These are phyloP conservation scores for Phytophthora uliginosa DNA, from an alignment of 352 stramenopile species.

Conservation along the genomic window DNA sequence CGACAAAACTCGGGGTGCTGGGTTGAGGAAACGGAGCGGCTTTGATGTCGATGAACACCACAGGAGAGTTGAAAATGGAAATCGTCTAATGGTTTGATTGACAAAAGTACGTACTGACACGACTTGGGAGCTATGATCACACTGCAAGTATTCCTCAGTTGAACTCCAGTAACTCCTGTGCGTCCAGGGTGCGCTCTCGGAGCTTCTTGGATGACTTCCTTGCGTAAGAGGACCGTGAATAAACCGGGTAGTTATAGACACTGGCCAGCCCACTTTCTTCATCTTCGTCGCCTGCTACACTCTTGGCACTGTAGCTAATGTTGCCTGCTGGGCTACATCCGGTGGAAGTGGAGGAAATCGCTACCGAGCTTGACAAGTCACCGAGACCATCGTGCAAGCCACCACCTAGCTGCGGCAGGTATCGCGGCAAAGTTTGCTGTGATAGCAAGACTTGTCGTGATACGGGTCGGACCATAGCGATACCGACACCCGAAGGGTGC, in stretches of 20 bases:
- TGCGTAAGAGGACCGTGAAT: constrained; percentile 41
- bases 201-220: constrained; percentile 67
- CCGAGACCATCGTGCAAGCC: constrained; percentile 26
- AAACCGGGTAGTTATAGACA: constrained; percentile 76
- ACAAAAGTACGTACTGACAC: constrained; percentile 25
- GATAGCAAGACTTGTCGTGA: constrained; percentile 52
- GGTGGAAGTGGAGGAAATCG: constrained; percentile 19
- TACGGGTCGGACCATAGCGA: constrained; percentile 53
- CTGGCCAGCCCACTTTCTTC: constrained; percentile 26
- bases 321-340: constrained; percentile 7
- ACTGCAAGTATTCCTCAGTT: constrained; percentile 48
- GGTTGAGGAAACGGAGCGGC: not conserved
- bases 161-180: constrained; percentile 59
- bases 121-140: constrained; percentile 25
- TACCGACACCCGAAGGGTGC: constrained; percentile 25
- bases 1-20: constrained; percentile 19
- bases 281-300: constrained; percentile 24
- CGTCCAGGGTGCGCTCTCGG: constrained; percentile 47
- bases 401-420: constrained; percentile 54
- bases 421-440: constrained; percentile 49
- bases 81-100: constrained; percentile 19
- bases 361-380: constrained; percentile 27
- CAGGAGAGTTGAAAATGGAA: not conserved
- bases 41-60: not conserved
- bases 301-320: constrained; percentile 19